Evolutionary conservation across 2,329 filamentous ascomycete genomes (phyloP), one percentile per base, ranked within the genome.

Genomic region (Macrophomina pseudophaseolina): DNA sequence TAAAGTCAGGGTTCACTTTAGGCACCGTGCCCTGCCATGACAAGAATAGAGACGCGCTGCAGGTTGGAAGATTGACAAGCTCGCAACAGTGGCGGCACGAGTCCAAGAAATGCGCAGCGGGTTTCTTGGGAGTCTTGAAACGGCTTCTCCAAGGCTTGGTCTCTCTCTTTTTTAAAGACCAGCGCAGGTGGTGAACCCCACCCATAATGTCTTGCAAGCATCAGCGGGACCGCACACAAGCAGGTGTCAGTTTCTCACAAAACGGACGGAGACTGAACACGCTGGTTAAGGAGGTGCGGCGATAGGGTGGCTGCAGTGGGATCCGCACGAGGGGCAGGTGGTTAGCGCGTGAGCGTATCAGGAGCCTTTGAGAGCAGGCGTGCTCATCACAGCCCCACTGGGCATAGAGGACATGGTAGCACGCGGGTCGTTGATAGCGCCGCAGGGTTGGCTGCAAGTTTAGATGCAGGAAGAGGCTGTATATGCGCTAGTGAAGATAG

Each of bases 331-430:
- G 4, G 30, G 16, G 18, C 18, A 35, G 16, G 12, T 11, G 38
- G 30, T n/a, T 8, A 62, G 42, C 58, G 58, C 44, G 58, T 62
- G 58, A 62, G 58, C 58, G 58, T 62, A 62, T 62, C 58, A 62
- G 58, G 58, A 49, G 42, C 42, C 8, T 49, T 28, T 38, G 32
- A n/a, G 32, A 9, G 30, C 40, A 51, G 38, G 58, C 58, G 58
- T 62, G 58, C 58, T 12, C 9, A 11, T 38, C 30, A 23, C 42
- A 38, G 58, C 30, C 58, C 9, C 58, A 5, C 44, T 49, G 30
- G 11, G 42, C 42, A 28, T 2, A 18, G 49, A 30, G 49, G 16
- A 23, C 42, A 48, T 18, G 30, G 58, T 49, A 62, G n/a, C 42
- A 62, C 42, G 30, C 30, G 30, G 23, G 42, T 14, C 38, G 11